Percentiles rank a stretch among this genome's conserved stretches.
These are phyloP conservation scores for Striga hermonthica DNA, from an alignment of 305 asterid genomes.

Conservation along the genomic window DNA sequence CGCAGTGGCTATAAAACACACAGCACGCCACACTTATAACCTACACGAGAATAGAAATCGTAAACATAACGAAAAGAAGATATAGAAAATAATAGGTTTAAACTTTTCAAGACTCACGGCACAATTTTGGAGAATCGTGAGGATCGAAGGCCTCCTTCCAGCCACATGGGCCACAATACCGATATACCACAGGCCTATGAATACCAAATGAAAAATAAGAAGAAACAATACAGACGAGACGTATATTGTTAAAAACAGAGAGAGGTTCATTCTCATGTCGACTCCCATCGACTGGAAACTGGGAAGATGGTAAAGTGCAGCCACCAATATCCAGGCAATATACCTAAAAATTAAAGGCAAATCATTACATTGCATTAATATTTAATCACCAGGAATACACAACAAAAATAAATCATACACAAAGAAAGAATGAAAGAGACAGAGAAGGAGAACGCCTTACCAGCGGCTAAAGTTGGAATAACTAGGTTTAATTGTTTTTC, in stretches of 20 bases:
- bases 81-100: background rate
- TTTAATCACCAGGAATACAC: too few species aligned
- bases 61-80: conserved; percentile 44
- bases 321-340: conserved; percentile 87
- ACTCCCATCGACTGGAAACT: conserved; percentile 99
- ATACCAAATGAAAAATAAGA: conserved; percentile 79
- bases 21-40: conserved; percentile 99
- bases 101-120: conserved; percentile 65
- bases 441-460: conserved; percentile 46
- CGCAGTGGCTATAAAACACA: conserved; percentile 99
- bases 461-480: conserved; percentile 96
- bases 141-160: conserved; percentile 82
- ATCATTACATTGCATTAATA: too few species aligned
- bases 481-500: conserved; percentile 94
- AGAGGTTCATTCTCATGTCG: conserved; percentile 94
- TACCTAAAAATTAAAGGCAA: too few species aligned
- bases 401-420: background rate
- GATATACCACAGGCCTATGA: conserved; percentile 90
- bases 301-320: conserved; percentile 97
- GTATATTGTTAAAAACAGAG: conserved; percentile 80
- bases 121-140: conserved; percentile 88
- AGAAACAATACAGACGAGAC: conserved; percentile 87
- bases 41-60: conserved; percentile 51
- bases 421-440: background rate
- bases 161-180: conserved; percentile 98